Conservation (phyloP, 345 rosid genomes). For the Populus alba region DNA sequence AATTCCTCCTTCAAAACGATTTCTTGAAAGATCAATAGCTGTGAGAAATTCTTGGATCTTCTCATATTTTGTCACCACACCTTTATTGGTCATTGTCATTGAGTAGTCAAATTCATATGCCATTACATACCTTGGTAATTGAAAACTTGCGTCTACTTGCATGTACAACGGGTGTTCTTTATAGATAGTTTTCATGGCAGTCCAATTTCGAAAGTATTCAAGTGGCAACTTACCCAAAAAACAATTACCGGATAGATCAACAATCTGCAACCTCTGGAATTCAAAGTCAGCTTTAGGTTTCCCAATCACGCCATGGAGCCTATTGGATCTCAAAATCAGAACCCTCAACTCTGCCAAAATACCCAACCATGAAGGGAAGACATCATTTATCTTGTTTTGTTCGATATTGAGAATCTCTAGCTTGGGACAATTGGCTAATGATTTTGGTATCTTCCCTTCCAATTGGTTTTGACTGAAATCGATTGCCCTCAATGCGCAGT, state of each 20-base stretch:
- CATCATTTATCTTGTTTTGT: background rate
- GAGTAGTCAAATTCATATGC: background rate
- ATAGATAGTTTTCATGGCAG: no score
- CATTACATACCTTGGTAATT: background rate
- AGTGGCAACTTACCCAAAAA: background rate
- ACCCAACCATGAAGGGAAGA: background rate
- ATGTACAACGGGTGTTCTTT: no score
- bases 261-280: background rate
- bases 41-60: conserved; percentile 3
- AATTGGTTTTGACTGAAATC: no score
- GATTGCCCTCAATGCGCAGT: no score
- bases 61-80: background rate
- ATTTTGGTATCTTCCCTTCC: no score
- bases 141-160: no score
- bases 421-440: background rate
- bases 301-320: background rate
- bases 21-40: conserved; percentile 27
- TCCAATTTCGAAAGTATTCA: background rate
- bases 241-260: background rate
- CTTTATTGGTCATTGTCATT: conserved; percentile 1
- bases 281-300: background rate
- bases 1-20: conserved; percentile 53
- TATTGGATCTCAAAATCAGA: background rate
- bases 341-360: background rate
- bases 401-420: conserved; percentile 1